Percentiles rank a stretch among this genome's conserved stretches.
These are phyloP conservation scores for Phytophthora vignae DNA, from an alignment of 352 stramenopile species.

Conservation along the genomic window DNA sequence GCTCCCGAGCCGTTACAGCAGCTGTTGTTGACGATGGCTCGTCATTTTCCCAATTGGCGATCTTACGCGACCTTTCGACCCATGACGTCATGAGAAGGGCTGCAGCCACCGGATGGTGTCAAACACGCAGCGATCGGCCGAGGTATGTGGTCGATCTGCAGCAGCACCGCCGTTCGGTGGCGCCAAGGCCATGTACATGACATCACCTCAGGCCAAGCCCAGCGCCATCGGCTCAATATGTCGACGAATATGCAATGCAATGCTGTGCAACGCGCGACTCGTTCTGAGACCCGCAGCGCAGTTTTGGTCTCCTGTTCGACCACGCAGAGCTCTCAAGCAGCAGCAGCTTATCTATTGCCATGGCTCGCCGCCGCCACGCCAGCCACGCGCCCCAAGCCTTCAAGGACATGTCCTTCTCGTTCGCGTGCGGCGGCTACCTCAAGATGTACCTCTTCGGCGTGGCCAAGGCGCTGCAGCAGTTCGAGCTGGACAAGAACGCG, in stretches of 20 bases:
- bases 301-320: conserved; percentile 23
- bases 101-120: conserved; percentile 23
- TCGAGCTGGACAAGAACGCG: conserved; percentile 63
- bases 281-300: conserved; percentile 7
- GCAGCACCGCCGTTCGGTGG: conserved; percentile 18
- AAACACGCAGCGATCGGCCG: conserved; percentile 11
- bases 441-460: conserved; percentile 92
- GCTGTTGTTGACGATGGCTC: conserved; percentile 16
- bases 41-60: conserved; percentile 17
- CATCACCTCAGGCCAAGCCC: neutral
- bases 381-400: neutral
- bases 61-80: conserved; percentile 19
- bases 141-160: neutral
- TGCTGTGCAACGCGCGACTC: conserved; percentile 7
- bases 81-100: neutral
- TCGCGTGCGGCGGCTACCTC: conserved; percentile 88
- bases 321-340: neutral
- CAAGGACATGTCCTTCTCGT: conserved; percentile 77
- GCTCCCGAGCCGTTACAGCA: conserved; percentile 10
- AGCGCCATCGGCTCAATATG: conserved; percentile 12
- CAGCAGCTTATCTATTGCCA: conserved; percentile 1
- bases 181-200: conserved; percentile 7
- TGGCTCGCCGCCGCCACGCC: conserved; percentile 11
- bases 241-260: conserved; percentile 10
- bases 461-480: conserved; percentile 84